These are phyloP conservation scores for Combretum micranthum DNA, from an alignment of 345 rosid genomes.

Conservation along the genomic window DNA sequence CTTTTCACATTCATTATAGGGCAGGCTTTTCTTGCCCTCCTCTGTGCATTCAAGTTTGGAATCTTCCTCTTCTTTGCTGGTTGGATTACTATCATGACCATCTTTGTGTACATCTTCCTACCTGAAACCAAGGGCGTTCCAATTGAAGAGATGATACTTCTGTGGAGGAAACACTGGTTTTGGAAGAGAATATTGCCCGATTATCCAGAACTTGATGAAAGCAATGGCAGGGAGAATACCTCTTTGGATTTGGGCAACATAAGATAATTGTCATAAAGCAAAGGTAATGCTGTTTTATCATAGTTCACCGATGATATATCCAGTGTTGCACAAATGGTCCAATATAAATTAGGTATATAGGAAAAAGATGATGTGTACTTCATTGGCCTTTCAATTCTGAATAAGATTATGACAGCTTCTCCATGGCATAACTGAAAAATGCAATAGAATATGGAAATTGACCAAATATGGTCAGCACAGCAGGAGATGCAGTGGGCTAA, in stretches of 20 bases:
- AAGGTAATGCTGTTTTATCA: neutral
- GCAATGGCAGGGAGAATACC: constrained; percentile 6
- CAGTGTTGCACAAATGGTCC: too few relatives aligned
- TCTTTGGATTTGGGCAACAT: constrained; percentile 9
- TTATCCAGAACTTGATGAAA: constrained; percentile 17
- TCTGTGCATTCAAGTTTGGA: constrained; percentile 73
- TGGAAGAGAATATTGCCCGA: constrained; percentile 63
- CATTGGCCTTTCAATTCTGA: too few relatives aligned
- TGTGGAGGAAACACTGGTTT: constrained; percentile 94
- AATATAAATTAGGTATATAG: too few relatives aligned
- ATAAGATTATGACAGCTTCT: too few relatives aligned
- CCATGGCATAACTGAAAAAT: too few relatives aligned
- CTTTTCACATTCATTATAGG: constrained; percentile 80
- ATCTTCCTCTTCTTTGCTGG: constrained; percentile 87
- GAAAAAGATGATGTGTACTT: too few relatives aligned
- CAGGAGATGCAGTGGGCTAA: too few relatives aligned
- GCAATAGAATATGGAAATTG: too few relatives aligned
- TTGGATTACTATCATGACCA: constrained; percentile 76
- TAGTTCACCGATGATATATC: too few relatives aligned
- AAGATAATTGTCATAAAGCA: neutral
- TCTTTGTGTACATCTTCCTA: constrained; percentile 58
- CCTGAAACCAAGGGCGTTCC: constrained; percentile 95
- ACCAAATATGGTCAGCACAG: too few relatives aligned
- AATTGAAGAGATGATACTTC: constrained; percentile 76
- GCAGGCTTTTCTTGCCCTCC: constrained; percentile 65